Evolutionary conservation across 805 yeast species (phyloP), one percentile per base, ranked within the genome.

Genomic region (Kodamaea fukazawae): DNA sequence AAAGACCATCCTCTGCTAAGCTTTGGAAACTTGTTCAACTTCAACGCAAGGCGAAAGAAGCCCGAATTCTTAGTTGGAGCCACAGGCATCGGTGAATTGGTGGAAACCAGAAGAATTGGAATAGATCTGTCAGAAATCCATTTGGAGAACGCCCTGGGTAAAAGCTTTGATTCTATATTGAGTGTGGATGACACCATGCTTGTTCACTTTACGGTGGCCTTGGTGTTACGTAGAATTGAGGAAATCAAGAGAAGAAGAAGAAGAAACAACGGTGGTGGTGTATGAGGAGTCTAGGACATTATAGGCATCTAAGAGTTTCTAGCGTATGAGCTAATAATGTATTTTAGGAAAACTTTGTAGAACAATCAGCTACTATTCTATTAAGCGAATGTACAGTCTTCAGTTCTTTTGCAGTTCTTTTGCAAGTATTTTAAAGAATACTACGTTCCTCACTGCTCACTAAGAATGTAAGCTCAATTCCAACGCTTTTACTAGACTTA

Each of bases 191-290:
- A 35, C 5, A 27, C 23, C 7, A 34, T 34, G 32, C 25, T 40
- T 20, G 34, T 39, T 20, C 42, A 39, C 28, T 23, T 43, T 22
- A n/a, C 23, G 12, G 40, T 39, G 3, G 43, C 38, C 4, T 20
- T 40, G 25, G 30, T 43, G 9, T 12, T 43, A 10, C 39, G 36
- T 29, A 32, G 43, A 20, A 22, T 28, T 20, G 38, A 43, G 29
- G 43, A 43, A 14, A 17, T 34, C 17, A 30, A 28, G 23, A 20
- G 23, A 20, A 20, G 23, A 20, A 20, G 23, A 20, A 20, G 23
- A 20, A 5, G 23, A 8, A 20, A 8, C 8, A 8, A n/a, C n/a
- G n/a, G n/a, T n/a, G n/a, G n/a, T n/a, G n/a, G n/a, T n/a, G n/a
- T n/a, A n/a, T n/a, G n/a, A n/a, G n/a, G n/a, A n/a, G n/a, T n/a